These are phyloP conservation scores for Aureobasidium sp. DNA, from an alignment of 2,329 filamentous ascomycete species.

Conservation along the genomic window DNA sequence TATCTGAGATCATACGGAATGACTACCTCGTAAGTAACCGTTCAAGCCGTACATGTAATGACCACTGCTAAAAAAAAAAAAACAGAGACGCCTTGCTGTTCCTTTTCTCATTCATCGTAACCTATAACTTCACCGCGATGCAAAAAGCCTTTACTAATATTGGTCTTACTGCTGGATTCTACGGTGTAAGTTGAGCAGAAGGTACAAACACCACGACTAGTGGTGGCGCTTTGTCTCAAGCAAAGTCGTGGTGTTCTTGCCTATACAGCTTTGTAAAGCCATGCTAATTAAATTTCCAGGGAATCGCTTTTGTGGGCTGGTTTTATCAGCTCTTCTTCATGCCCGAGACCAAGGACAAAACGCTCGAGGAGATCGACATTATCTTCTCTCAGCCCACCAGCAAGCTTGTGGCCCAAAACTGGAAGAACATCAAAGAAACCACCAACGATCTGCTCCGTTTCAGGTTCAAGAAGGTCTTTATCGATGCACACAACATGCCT, in stretches of 20 bases:
- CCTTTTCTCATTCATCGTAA: constrained; percentile 63
- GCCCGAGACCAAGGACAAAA: constrained; percentile 63
- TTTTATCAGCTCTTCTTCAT: constrained; percentile 67
- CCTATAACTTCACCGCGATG: constrained; percentile 67
- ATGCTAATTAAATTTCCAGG: too few species aligned
- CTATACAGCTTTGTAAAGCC: too few species aligned
- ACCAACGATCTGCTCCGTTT: constrained; percentile 36
- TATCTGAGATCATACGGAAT: constrained; percentile 60
- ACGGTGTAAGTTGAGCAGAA: constrained; percentile 29
- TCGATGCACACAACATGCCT: constrained; percentile 17
- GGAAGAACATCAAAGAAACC: constrained; percentile 36
- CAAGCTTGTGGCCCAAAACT: constrained; percentile 53
- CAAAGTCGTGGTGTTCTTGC: too few species aligned
- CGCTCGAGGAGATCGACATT: constrained; percentile 62
- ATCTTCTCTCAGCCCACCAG: constrained; percentile 56
- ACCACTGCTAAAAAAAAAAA: too few species aligned
- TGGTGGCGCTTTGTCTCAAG: too few species aligned
- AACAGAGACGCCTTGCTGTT: constrained; percentile 56
- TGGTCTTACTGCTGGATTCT: constrained; percentile 61
- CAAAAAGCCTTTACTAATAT: constrained; percentile 57
- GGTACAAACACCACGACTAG: too few species aligned
- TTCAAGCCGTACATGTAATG: too few species aligned
- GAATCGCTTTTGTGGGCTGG: constrained; percentile 36
- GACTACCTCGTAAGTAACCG: too few species aligned
- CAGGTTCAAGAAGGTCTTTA: constrained; percentile 41